Evolutionary conservation across 352 stramenopile genomes (phyloP).

Genomic region (Pythium dissotocum): DNA sequence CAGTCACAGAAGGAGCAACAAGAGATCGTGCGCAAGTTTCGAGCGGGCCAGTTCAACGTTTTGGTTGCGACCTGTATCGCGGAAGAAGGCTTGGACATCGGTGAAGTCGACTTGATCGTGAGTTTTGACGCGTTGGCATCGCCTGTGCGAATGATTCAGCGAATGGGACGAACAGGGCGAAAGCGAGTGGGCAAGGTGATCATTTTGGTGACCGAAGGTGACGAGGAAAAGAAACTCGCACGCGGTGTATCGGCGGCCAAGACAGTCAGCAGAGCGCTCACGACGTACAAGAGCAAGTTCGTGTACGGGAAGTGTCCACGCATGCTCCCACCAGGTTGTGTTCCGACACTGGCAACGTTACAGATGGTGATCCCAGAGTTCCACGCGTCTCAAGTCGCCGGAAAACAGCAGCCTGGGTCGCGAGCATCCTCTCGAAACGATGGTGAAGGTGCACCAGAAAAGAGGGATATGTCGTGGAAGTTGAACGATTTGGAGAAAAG

Average conservation of each 20-base stretch:
- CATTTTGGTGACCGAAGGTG: conserved; percentile 87
- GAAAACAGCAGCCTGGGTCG: conserved; percentile 36
- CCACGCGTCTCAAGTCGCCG: conserved; percentile 69
- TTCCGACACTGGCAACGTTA: conserved; percentile 47
- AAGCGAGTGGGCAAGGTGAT: conserved; percentile 93
- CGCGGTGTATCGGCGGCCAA: conserved; percentile 77
- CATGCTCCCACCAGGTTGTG: conserved; percentile 66
- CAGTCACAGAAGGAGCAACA: conserved; percentile 96
- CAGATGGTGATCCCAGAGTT: conserved; percentile 83
- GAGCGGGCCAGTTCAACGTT: conserved; percentile 88
- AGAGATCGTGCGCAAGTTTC: conserved; percentile 92
- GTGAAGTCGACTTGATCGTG: conserved; percentile 94
- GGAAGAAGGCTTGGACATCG: conserved; percentile 96
- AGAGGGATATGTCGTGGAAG: conserved; percentile 41
- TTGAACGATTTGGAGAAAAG: conserved; percentile 66
- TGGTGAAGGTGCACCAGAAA: conserved; percentile 4
- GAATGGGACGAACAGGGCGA: conserved; percentile 95
- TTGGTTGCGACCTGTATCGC: conserved; percentile 95
- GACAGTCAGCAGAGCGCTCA: conserved; percentile 76
- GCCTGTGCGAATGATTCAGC: conserved; percentile 94
- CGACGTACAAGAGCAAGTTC: conserved; percentile 90
- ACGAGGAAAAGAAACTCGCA: conserved; percentile 89
- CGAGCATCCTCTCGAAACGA: conserved; percentile 10
- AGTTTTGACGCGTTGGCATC: conserved; percentile 94
- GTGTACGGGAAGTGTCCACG: conserved; percentile 78